Evolutionary conservation across 495 filamentous ascomycete species (phyloP).

Genomic region (Tetracladium setigerum): DNA sequence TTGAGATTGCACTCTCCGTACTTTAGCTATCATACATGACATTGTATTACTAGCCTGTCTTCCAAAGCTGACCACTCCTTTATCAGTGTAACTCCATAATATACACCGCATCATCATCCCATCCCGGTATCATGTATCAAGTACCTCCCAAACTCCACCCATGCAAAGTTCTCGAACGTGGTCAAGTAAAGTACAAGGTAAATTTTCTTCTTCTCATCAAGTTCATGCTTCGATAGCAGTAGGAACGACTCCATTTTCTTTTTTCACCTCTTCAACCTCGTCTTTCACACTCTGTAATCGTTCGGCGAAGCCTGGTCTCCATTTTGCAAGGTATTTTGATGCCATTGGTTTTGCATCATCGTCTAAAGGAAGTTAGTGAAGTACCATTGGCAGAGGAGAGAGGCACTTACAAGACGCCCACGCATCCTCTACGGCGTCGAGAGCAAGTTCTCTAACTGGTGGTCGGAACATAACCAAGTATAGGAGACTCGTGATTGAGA

Average conservation of each 20-base stretch:
- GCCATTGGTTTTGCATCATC: conserved; percentile 47
- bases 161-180: background rate
- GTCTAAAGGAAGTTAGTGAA: conserved; percentile 14
- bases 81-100: no score
- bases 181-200: background rate
- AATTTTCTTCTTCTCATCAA: background rate
- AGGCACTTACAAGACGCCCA: conserved; percentile 66
- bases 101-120: no score
- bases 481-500: conserved; percentile 41
- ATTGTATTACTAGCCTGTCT: no score
- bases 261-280: conserved; percentile 11
- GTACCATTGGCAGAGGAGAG: background rate
- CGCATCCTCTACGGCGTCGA: conserved; percentile 79
- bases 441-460: conserved; percentile 69
- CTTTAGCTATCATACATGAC: no score
- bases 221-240: background rate
- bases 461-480: conserved; percentile 84
- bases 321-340: conserved; percentile 44
- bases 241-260: conserved; percentile 1
- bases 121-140: no score
- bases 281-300: conserved; percentile 8
- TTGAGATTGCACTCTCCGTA: no score
- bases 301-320: conserved; percentile 40
- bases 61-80: no score
- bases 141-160: background rate